Evolutionary conservation across 768 basidiomycete genomes (phyloP).

Genomic region (Punctularia strigosozonata): DNA sequence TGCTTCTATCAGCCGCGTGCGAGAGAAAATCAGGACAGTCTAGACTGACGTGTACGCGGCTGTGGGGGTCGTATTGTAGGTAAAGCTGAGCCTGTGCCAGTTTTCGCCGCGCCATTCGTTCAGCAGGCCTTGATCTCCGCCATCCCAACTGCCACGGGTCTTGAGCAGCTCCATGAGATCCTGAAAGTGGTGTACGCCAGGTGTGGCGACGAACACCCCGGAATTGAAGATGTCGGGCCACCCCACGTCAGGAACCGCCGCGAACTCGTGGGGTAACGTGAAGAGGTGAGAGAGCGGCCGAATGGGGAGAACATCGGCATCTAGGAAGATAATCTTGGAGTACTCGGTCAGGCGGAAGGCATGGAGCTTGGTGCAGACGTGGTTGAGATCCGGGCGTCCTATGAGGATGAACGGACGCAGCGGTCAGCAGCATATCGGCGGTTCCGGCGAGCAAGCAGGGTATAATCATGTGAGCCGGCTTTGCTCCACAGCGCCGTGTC

Average conservation of each 20-base stretch:
- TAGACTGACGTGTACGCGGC: constrained; percentile 85
- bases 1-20: constrained; percentile 14
- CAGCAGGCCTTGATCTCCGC: constrained; percentile 95
- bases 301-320: constrained; percentile 84
- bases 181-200: constrained; percentile 73
- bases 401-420: too few species aligned
- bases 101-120: constrained; percentile 85
- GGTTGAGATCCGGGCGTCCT: constrained; percentile 92
- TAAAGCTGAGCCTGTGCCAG: constrained; percentile 95
- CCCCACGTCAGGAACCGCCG: constrained; percentile 92
- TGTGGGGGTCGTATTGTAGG: constrained; percentile 96
- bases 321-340: constrained; percentile 79
- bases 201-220: constrained; percentile 81
- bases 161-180: constrained; percentile 61
- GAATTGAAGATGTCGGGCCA: constrained; percentile 99
- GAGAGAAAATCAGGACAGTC: constrained; percentile 5
- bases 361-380: constrained; percentile 94
- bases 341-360: constrained; percentile 86
- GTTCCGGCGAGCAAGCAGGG: too few species aligned
- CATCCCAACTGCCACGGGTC: constrained; percentile 86
- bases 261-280: constrained; percentile 66
- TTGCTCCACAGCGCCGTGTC: too few species aligned
- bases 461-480: too few species aligned
- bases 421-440: too few species aligned
- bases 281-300: constrained; percentile 92